Conservation (phyloP, 2,329 filamentous ascomycete species). For the Verticillium isaacii region DNA sequence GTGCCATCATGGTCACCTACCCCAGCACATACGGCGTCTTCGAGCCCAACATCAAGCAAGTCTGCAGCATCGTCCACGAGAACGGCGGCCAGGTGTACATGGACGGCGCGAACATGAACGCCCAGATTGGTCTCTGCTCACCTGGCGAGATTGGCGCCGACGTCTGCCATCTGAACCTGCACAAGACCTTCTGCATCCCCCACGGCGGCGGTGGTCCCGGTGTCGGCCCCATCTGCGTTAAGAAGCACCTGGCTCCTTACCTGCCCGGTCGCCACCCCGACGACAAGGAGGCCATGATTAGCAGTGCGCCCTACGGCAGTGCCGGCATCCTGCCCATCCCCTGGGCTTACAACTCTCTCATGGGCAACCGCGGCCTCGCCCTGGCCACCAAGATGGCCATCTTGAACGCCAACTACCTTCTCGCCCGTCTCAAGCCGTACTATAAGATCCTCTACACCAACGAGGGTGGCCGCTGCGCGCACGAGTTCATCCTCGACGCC, state of each 20-base stretch:
- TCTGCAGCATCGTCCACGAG: conserved; percentile 78
- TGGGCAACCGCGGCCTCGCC: conserved; percentile 77
- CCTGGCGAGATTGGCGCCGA: conserved; percentile 94
- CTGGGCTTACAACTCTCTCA: conserved; percentile 93
- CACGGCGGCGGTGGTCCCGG: conserved; percentile 93
- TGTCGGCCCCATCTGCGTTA: conserved; percentile 90
- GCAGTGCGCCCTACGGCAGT: conserved; percentile 79
- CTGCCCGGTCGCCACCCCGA: conserved; percentile 53
- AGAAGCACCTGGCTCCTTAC: conserved; percentile 70
- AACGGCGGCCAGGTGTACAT: conserved; percentile 95
- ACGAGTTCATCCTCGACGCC: conserved; percentile 94
- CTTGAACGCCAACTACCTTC: conserved; percentile 97
- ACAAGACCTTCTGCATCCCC: conserved; percentile 99
- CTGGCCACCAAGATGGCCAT: conserved; percentile 88
- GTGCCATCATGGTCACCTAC: conserved; percentile 95
- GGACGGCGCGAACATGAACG: conserved; percentile 99
- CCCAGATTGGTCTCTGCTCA: conserved; percentile 91
- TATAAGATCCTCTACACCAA: conserved; percentile 96
- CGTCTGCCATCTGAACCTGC: conserved; percentile 93
- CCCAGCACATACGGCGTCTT: conserved; percentile 94
- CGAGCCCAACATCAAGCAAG: conserved; percentile 82
- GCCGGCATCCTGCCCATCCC: conserved; percentile 91
- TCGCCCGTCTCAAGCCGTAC: conserved; percentile 77
- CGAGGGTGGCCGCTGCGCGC: conserved; percentile 78
- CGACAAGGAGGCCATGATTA: conserved; percentile 54